Percentiles rank a stretch among this genome's conserved stretches.
These are phyloP conservation scores for Lizonia empirigonia DNA, from an alignment of 2,329 filamentous ascomycete genomes.

Conservation along the genomic window DNA sequence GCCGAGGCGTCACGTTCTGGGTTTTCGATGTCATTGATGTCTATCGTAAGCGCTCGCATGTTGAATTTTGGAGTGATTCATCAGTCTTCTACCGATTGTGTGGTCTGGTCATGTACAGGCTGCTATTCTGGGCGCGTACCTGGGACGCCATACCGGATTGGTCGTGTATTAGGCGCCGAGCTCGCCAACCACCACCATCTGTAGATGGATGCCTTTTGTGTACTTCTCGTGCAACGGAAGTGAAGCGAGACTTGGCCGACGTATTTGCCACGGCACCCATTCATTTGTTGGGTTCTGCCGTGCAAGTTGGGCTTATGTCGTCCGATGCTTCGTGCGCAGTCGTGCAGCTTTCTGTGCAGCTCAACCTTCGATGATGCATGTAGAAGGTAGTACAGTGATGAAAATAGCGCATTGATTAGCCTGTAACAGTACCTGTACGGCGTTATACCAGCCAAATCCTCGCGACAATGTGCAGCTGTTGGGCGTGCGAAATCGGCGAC, in stretches of 20 bases:
- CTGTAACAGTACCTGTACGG: neutral
- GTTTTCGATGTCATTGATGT: constrained; percentile 34
- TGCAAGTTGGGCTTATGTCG: constrained; percentile 13
- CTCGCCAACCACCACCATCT: constrained; percentile 30
- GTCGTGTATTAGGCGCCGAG: constrained; percentile 37
- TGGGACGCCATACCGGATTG: constrained; percentile 29
- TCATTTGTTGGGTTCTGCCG: constrained; percentile 19
- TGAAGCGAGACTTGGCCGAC: constrained; percentile 44
- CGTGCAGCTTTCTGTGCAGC: constrained; percentile 10
- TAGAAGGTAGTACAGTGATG: constrained; percentile 15
- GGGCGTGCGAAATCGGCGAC: neutral
- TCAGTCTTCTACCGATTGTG: constrained; percentile 29
- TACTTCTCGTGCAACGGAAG: constrained; percentile 24
- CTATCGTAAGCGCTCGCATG: constrained; percentile 43
- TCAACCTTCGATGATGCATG: constrained; percentile 16
- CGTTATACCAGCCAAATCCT: constrained; percentile 1
- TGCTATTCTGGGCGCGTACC: constrained; percentile 41
- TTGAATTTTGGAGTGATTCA: constrained; percentile 26
- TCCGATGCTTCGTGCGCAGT: constrained; percentile 12
- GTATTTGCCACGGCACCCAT: constrained; percentile 28
- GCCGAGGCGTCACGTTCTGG: constrained; percentile 44
- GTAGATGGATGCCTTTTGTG: constrained; percentile 28
- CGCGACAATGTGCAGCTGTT: constrained; percentile 1
- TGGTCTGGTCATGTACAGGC: constrained; percentile 37
- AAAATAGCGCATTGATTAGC: constrained; percentile 12